Conservation (phyloP, 164 flowering plant genomes). For the Stephania cephalantha region DNA sequence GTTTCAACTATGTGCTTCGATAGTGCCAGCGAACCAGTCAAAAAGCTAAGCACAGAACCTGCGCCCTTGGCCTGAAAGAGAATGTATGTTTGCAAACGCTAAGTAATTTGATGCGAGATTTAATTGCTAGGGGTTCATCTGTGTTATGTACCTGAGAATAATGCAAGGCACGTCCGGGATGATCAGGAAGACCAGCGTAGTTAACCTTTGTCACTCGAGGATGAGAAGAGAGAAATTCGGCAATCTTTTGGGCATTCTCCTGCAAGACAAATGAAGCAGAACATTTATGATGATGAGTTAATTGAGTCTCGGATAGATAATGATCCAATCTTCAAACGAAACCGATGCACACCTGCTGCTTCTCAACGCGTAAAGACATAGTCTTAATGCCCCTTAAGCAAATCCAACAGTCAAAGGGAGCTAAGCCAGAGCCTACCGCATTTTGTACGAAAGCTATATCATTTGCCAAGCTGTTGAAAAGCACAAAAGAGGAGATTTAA, state of each 20-base stretch:
- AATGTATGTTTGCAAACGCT: not conserved
- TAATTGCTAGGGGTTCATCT: not conserved
- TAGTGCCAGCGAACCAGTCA: conserved; percentile 83
- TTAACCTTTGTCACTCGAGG: conserved; percentile 78
- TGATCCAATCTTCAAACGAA: no score
- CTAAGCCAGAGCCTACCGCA: conserved; percentile 92
- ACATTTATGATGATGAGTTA: not conserved
- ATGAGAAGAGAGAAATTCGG: conserved; percentile 79
- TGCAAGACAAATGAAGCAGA: conserved; percentile 20
- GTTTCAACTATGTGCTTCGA: conserved; percentile 83
- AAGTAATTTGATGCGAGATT: not conserved
- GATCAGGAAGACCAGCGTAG: conserved; percentile 89
- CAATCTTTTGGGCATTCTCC: conserved; percentile 94
- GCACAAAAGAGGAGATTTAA: not conserved
- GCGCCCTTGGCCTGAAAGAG: conserved; percentile 82
- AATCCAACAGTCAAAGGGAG: conserved; percentile 96
- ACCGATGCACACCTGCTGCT: conserved; percentile 66
- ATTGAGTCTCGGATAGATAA: no score
- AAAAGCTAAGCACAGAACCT: conserved; percentile 92
- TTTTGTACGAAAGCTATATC: conserved; percentile 85
- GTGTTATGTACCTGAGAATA: conserved; percentile 63
- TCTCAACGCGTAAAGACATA: conserved; percentile 85
- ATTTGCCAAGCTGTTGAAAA: conserved; percentile 59
- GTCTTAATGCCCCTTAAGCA: conserved; percentile 93
- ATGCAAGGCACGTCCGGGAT: conserved; percentile 86